A percentile compares a stretch with the other conserved stretches of the same genome.
Evolutionary conservation across 2,329 filamentous ascomycete genomes (phyloP).

Genomic region (Ophiognomonia clavigignenti-juglandacearum): DNA sequence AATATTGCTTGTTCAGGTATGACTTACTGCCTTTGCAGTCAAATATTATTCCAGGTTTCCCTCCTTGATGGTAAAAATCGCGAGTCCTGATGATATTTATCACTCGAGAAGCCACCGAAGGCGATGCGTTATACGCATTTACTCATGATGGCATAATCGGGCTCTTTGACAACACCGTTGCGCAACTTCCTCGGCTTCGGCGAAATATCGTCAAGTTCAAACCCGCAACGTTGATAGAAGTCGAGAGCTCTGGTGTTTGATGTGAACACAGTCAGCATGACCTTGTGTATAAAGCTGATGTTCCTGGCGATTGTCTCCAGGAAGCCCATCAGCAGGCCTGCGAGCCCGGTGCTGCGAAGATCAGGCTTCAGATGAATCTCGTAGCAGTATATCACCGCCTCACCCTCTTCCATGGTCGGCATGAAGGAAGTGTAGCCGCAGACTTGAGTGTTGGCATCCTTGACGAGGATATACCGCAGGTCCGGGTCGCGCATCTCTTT

Average conservation of each 20-base stretch:
- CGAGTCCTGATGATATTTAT: no score
- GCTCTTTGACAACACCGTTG: conserved; percentile 45
- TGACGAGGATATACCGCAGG: conserved; percentile 64
- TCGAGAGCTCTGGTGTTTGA: conserved; percentile 50
- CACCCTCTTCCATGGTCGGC: conserved; percentile 63
- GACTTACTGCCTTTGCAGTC: no score
- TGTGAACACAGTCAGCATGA: conserved; percentile 71
- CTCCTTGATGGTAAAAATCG: no score
- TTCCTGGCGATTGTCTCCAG: conserved; percentile 48
- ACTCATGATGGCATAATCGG: conserved; percentile 59
- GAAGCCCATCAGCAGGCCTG: conserved; percentile 52
- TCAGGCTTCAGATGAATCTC: conserved; percentile 64
- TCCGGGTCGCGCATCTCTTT: conserved; percentile 64
- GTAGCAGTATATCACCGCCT: conserved; percentile 70
- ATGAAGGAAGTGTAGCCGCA: conserved; percentile 62
- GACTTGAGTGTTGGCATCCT: conserved; percentile 29
- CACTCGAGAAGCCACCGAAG: no score
- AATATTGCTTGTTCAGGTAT: no score
- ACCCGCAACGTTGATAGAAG: conserved; percentile 61
- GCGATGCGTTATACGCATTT: conserved; percentile 30
- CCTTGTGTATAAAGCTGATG: conserved; percentile 53
- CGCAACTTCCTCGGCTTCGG: conserved; percentile 49
- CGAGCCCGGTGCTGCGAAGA: conserved; percentile 60
- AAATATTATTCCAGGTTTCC: no score
- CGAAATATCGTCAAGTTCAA: conserved; percentile 49